Evolutionary conservation across 2,329 filamentous ascomycete species (phyloP).

Genomic region (Paecilomyces variotii): DNA sequence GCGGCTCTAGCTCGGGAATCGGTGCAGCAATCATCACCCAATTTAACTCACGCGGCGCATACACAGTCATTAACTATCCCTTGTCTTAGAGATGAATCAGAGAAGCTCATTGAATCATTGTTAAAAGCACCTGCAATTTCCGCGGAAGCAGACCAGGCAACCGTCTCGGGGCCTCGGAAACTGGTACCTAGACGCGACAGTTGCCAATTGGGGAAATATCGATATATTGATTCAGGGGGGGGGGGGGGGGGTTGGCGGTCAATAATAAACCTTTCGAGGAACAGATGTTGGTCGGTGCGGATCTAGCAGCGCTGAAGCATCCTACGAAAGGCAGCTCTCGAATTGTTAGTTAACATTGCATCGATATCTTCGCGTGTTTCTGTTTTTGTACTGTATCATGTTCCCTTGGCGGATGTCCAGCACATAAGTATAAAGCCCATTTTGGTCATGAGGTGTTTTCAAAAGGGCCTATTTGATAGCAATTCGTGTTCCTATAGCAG

Average conservation of each 20-base stretch:
- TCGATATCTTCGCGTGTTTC: slow-evolving; percentile 28
- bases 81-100: slow-evolving; percentile 21
- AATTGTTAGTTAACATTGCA: slow-evolving; percentile 41
- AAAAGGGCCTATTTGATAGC: too few species aligned
- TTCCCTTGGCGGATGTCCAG: too few species aligned
- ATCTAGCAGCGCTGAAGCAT: slow-evolving; percentile 27
- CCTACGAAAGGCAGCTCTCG: slow-evolving; percentile 26
- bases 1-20: slow-evolving; percentile 38
- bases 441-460: too few species aligned
- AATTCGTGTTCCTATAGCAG: too few species aligned
- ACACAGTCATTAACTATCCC: slow-evolving; percentile 45
- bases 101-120: slow-evolving; percentile 14
- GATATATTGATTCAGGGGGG: slow-evolving; percentile 29
- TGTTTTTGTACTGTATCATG: too few species aligned
- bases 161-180: slow-evolving; percentile 25
- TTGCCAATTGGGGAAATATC: slow-evolving; percentile 27
- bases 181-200: slow-evolving; percentile 31
- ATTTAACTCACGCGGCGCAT: slow-evolving; percentile 39
- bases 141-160: slow-evolving; percentile 38
- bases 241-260: slow-evolving; percentile 25
- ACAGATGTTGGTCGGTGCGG: slow-evolving; percentile 19
- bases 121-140: slow-evolving; percentile 26
- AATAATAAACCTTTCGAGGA: slow-evolving; percentile 32
- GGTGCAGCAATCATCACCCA: slow-evolving; percentile 39
- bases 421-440: too few species aligned